These are phyloP conservation scores for Friedmanniomyces simplex DNA, from an alignment of 495 filamentous ascomycete species.

Conservation along the genomic window DNA sequence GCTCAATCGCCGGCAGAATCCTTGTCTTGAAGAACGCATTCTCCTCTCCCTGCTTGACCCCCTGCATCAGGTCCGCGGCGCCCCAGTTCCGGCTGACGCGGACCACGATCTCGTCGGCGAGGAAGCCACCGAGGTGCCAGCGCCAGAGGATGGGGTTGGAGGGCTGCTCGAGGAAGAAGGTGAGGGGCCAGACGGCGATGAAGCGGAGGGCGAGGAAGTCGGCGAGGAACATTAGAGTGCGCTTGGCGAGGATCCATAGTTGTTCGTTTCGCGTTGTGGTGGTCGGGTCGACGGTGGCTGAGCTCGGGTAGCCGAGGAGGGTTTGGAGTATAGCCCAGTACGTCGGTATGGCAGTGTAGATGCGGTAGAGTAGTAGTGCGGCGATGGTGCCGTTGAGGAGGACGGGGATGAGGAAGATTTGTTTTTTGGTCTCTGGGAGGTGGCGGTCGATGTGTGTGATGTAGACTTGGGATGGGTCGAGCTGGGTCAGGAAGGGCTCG, in stretches of 20 bases:
- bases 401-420: constrained; percentile 64
- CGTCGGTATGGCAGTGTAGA: constrained; percentile 49
- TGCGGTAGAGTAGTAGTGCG: constrained; percentile 48
- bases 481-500: constrained; percentile 48
- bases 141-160: constrained; percentile 55
- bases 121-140: constrained; percentile 51
- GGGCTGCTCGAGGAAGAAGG: constrained; percentile 50
- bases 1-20: constrained; percentile 52
- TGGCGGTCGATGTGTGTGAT: constrained; percentile 66
- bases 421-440: constrained; percentile 53
- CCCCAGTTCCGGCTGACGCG: constrained; percentile 55
- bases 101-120: constrained; percentile 61
- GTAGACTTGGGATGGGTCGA: constrained; percentile 59
- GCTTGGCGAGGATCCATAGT: constrained; percentile 38
- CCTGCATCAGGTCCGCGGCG: constrained; percentile 33
- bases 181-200: constrained; percentile 63
- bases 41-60: constrained; percentile 27
- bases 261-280: constrained; percentile 42
- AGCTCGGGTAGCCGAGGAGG: constrained; percentile 49
- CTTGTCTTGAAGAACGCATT: constrained; percentile 36
- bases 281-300: constrained; percentile 46
- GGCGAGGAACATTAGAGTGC: constrained; percentile 50
- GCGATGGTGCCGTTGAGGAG: constrained; percentile 56
- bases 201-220: constrained; percentile 62
- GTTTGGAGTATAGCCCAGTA: constrained; percentile 54